phyloP scores from a whole-genome alignment of 1,284 basidiomycete species.

The Tilletiaria anomala region DNA sequence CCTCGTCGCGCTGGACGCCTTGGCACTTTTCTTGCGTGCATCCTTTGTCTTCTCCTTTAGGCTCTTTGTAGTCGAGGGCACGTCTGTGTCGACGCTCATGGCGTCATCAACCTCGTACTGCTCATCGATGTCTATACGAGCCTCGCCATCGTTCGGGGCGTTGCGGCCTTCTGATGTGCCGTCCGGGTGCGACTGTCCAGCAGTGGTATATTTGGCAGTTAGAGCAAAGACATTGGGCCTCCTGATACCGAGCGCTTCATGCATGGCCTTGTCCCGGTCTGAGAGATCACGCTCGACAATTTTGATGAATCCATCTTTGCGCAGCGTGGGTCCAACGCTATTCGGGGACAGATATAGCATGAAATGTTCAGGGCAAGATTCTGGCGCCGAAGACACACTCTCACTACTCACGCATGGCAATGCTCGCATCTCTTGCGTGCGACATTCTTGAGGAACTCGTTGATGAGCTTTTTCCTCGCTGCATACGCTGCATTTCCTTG shows the following conservation, averaged over 20 bases:
- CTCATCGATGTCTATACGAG: too few relatives aligned
- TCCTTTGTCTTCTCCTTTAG: constrained; percentile 45
- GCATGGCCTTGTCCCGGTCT: constrained; percentile 58
- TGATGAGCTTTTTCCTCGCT: constrained; percentile 65
- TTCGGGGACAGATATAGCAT: too few relatives aligned
- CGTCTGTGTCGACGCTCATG: constrained; percentile 5
- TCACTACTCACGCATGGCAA: constrained; percentile 65
- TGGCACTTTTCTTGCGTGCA: constrained; percentile 22
- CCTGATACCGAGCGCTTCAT: constrained; percentile 48
- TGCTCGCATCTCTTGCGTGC: constrained; percentile 53
- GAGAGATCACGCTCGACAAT: constrained; percentile 84
- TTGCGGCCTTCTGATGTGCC: background rate
- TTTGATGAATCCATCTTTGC: constrained; percentile 87
- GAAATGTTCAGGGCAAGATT: background rate
- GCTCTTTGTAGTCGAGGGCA: constrained; percentile 43
- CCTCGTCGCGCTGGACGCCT: constrained; percentile 49
- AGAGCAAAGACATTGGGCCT: constrained; percentile 39
- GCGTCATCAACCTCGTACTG: too few relatives aligned
- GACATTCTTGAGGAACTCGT: constrained; percentile 64
- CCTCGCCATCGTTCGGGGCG: constrained; percentile 1
- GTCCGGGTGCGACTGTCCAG: background rate
- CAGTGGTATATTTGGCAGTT: constrained; percentile 36
- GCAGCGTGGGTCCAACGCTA: constrained; percentile 70
- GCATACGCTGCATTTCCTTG: constrained; percentile 78
- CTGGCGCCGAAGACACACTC: too few relatives aligned